Percentiles rank a stretch among this genome's conserved stretches.
Evolutionary conservation across 495 filamentous ascomycete species (phyloP).

Genomic region (Aspergillus haitiensis): DNA sequence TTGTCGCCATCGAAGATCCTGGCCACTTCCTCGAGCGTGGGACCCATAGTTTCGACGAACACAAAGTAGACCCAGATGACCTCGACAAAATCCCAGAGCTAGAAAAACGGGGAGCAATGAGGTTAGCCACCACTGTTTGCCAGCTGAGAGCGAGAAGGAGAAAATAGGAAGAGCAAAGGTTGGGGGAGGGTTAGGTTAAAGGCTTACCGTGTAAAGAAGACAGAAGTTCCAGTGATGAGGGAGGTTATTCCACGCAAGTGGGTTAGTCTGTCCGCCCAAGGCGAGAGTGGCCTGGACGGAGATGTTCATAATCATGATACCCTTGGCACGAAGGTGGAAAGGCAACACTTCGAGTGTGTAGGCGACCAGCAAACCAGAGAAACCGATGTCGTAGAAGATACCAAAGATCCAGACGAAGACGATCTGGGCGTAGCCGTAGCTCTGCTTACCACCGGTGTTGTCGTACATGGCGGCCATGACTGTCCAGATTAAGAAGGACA

Average conservation of each 20-base stretch:
- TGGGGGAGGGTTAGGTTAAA: neutral
- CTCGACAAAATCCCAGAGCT: constrained; percentile 1
- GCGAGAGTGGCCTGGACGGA: neutral
- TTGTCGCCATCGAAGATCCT: neutral
- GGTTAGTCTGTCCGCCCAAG: neutral
- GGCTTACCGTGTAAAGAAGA: neutral
- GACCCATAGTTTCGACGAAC: neutral
- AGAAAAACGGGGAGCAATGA: neutral
- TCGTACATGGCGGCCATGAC: neutral
- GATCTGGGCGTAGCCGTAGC: neutral
- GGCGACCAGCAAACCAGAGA: neutral
- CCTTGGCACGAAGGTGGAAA: neutral
- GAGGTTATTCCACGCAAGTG: neutral
- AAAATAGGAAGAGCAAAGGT: too few species aligned
- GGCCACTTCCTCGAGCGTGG: neutral
- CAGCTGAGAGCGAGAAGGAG: neutral
- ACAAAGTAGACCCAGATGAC: neutral
- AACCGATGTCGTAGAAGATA: neutral
- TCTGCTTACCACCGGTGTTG: neutral
- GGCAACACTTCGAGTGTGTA: neutral
- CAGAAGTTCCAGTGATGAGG: neutral
- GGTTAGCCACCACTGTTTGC: neutral
- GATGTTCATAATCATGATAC: neutral
- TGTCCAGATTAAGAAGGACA: neutral
- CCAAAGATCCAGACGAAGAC: neutral